These are phyloP conservation scores for Hermanozyma aechmeae DNA, from an alignment of 805 yeast species.

Conservation along the genomic window DNA sequence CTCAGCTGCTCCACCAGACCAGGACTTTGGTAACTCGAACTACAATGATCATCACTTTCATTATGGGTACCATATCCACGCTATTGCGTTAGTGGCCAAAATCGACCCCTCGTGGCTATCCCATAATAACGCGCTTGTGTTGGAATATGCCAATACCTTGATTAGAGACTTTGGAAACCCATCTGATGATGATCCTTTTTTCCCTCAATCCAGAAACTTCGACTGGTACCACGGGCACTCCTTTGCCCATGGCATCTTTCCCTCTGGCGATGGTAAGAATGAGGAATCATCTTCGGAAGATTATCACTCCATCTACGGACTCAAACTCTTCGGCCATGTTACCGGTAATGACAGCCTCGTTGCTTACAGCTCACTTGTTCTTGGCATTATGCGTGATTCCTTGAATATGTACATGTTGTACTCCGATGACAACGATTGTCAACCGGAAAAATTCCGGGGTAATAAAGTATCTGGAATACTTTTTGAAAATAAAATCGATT, in stretches of 20 bases:
- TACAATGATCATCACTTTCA: constrained; percentile 75
- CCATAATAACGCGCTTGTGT: constrained; percentile 21
- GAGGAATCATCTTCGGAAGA: constrained; percentile 72
- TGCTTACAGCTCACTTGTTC: constrained; percentile 46
- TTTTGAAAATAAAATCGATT: constrained; percentile 66
- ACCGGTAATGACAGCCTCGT: constrained; percentile 45
- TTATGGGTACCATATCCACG: constrained; percentile 66
- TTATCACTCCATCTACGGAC: constrained; percentile 60
- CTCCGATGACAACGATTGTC: constrained; percentile 41
- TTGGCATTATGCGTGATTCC: constrained; percentile 48
- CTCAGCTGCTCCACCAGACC: constrained; percentile 53
- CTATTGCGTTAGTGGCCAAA: constrained; percentile 54
- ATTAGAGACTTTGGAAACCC: constrained; percentile 66
- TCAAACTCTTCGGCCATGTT: constrained; percentile 56
- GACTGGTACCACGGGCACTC: constrained; percentile 77
- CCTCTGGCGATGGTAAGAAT: constrained; percentile 68
- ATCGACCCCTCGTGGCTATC: constrained; percentile 38
- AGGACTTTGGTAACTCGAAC: constrained; percentile 66
- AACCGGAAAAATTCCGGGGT: constrained; percentile 45
- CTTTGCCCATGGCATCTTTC: constrained; percentile 67
- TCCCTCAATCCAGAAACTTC: constrained; percentile 61
- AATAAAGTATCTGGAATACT: constrained; percentile 68
- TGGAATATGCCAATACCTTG: constrained; percentile 46
- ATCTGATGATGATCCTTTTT: constrained; percentile 39
- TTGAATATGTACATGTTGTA: constrained; percentile 49